Evolutionary conservation across 2,329 filamentous ascomycete species (phyloP).

Genomic region (Paraphaeosphaeria sporulosa): DNA sequence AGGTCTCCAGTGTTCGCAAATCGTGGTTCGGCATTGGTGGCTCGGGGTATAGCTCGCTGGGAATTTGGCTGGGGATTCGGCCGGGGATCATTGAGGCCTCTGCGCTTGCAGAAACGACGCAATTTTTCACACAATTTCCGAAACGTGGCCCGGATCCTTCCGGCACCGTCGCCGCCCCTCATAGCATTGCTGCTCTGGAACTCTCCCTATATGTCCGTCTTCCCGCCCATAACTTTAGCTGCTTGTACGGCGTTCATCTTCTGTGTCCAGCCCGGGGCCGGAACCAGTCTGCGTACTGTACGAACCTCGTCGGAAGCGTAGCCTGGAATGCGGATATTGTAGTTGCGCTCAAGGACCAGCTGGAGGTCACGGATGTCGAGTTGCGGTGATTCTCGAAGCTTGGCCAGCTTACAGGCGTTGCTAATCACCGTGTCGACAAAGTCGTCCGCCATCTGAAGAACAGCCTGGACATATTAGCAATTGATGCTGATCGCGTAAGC

Average conservation of each 20-base stretch:
- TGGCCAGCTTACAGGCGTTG: conserved; percentile 87
- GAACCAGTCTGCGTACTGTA: conserved; percentile 92
- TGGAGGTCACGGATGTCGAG: conserved; percentile 79
- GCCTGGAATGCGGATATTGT: conserved; percentile 83
- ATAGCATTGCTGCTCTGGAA: neutral
- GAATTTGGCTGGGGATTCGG: neutral
- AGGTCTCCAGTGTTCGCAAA: neutral
- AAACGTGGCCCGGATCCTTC: neutral
- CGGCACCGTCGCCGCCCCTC: neutral
- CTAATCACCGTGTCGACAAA: conserved; percentile 93
- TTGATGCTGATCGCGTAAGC: neutral
- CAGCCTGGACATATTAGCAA: conserved; percentile 64
- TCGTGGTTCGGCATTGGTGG: neutral
- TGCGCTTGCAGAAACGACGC: neutral
- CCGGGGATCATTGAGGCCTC: neutral
- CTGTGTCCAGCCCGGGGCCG: conserved; percentile 85
- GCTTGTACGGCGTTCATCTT: conserved; percentile 98
- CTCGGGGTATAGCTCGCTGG: neutral
- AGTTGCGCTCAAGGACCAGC: conserved; percentile 66
- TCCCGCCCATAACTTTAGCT: conserved; percentile 73
- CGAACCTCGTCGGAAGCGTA: conserved; percentile 94
- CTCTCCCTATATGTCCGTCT: conserved; percentile 46
- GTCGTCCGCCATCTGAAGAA: conserved; percentile 88
- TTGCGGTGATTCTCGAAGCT: conserved; percentile 87
- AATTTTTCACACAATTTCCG: neutral